phyloP scores from a whole-genome alignment of 768 basidiomycete species.

The Dioszegia crocea region DNA sequence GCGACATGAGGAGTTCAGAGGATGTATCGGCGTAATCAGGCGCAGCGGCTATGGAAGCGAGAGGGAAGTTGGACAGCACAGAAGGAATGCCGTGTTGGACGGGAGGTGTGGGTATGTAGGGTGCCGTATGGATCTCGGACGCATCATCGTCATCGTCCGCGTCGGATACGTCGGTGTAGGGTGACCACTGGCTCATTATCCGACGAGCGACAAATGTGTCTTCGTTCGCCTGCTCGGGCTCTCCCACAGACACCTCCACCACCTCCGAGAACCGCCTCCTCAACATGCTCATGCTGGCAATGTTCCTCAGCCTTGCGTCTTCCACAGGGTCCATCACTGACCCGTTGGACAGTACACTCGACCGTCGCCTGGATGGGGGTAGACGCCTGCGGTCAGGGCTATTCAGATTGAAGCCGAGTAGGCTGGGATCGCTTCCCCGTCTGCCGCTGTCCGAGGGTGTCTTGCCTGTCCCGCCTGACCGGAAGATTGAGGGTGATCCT shows the following conservation, averaged over 20 bases:
- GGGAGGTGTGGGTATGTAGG: constrained; percentile 35
- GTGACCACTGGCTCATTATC: constrained; percentile 31
- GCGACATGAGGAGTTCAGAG: constrained; percentile 1
- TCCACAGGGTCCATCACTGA: constrained; percentile 29
- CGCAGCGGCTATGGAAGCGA: constrained; percentile 21
- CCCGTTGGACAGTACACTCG: constrained; percentile 18
- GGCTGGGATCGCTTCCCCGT: constrained; percentile 27
- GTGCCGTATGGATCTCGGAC: constrained; percentile 37
- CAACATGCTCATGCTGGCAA: constrained; percentile 32
- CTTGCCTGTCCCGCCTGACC: neutral
- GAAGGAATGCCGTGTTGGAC: constrained; percentile 11
- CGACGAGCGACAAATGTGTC: constrained; percentile 11
- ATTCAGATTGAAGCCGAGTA: constrained; percentile 34
- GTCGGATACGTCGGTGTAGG: constrained; percentile 11
- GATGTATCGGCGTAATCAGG: neutral
- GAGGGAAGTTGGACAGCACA: constrained; percentile 33
- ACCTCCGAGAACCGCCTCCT: constrained; percentile 39
- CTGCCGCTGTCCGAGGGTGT: constrained; percentile 6
- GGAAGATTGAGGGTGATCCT: neutral
- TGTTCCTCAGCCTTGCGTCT: constrained; percentile 26
- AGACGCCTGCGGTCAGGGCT: neutral
- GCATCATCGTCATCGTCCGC: constrained; percentile 16
- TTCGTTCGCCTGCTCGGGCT: constrained; percentile 13
- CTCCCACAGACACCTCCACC: constrained; percentile 34
- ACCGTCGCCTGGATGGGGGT: constrained; percentile 14